A percentile compares a stretch with the other conserved stretches of the same genome.
Conservation (phyloP, 163 green algal genomes). For the Smithsoniella earleae region DNA sequence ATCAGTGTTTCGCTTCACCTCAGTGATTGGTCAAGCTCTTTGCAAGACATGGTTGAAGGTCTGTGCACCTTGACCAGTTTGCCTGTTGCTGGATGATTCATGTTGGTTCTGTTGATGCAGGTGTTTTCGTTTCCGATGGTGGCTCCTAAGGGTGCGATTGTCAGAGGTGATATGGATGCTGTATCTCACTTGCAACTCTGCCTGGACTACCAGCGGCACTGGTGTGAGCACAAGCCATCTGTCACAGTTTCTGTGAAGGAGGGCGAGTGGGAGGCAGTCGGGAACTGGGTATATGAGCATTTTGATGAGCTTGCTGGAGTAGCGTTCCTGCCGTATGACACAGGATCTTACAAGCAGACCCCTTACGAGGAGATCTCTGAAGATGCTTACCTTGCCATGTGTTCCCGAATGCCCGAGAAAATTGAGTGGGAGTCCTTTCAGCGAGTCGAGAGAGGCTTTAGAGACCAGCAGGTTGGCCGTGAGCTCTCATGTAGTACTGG, state of each 20-base stretch:
- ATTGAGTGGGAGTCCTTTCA: slow-evolving; percentile 38
- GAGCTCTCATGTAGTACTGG: slow-evolving; percentile 40
- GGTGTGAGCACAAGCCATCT: slow-evolving; percentile 47
- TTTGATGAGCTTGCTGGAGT: slow-evolving; percentile 45
- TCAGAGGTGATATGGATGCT: slow-evolving; percentile 38
- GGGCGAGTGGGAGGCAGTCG: slow-evolving; percentile 43
- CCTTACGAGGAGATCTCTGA: slow-evolving; percentile 40
- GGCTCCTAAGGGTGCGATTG: slow-evolving; percentile 36
- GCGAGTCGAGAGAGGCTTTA: slow-evolving; percentile 37
- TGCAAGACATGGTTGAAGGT: not conserved
- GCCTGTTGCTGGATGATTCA: not conserved
- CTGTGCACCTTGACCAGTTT: not conserved
- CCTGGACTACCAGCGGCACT: slow-evolving; percentile 43
- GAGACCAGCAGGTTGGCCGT: slow-evolving; percentile 38
- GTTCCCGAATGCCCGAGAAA: slow-evolving; percentile 35
- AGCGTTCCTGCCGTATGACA: slow-evolving; percentile 45
- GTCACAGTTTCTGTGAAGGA: slow-evolving; percentile 42
- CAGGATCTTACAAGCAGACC: slow-evolving; percentile 41
- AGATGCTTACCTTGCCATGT: slow-evolving; percentile 33
- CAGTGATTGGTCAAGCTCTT: no score
- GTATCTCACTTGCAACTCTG: slow-evolving; percentile 42
- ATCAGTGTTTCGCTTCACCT: no score
- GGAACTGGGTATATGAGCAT: slow-evolving; percentile 44
- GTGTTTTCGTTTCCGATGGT: slow-evolving; percentile 42
- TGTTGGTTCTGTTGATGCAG: no score